Conservation (phyloP, 2,329 filamentous ascomycete genomes). For the Cladosporium cucumerinum region DNA sequence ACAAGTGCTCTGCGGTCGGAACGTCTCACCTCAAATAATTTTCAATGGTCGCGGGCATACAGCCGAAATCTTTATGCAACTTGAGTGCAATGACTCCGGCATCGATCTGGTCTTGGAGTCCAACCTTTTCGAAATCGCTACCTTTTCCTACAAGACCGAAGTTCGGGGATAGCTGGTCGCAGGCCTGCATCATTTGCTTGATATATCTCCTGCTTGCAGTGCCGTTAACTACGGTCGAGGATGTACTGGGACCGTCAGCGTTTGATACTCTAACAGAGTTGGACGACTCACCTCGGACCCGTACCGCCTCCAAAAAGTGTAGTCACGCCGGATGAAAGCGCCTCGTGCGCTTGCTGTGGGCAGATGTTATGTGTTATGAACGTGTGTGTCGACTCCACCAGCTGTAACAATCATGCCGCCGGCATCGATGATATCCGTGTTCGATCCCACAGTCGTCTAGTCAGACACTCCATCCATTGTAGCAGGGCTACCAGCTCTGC, state of each 20-base stretch:
- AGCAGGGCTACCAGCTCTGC: constrained; percentile 90
- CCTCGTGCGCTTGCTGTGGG: constrained; percentile 79
- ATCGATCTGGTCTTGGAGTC: constrained; percentile 70
- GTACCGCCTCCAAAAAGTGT: constrained; percentile 85
- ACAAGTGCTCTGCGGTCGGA: background rate
- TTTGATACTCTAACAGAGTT: constrained; percentile 43
- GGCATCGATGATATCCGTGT: constrained; percentile 86
- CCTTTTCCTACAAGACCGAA: constrained; percentile 87
- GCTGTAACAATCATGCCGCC: constrained; percentile 87
- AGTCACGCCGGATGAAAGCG: constrained; percentile 77
- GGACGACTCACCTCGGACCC: constrained; percentile 53
- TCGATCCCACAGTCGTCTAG: constrained; percentile 75
- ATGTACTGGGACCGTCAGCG: constrained; percentile 55
- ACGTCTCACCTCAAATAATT: constrained; percentile 55
- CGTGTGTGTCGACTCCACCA: constrained; percentile 81
- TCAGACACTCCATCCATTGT: constrained; percentile 81
- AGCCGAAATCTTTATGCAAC: constrained; percentile 91
- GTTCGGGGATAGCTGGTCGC: constrained; percentile 78
- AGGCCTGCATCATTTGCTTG: constrained; percentile 81
- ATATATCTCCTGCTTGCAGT: constrained; percentile 80
- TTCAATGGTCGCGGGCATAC: constrained; percentile 84
- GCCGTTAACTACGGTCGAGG: constrained; percentile 85
- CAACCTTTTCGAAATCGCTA: constrained; percentile 69
- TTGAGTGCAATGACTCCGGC: constrained; percentile 87
- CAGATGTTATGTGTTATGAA: constrained; percentile 95